These are phyloP conservation scores for Carex scoparia DNA, from an alignment of 176 grass and related monocot genomes.

Conservation along the genomic window DNA sequence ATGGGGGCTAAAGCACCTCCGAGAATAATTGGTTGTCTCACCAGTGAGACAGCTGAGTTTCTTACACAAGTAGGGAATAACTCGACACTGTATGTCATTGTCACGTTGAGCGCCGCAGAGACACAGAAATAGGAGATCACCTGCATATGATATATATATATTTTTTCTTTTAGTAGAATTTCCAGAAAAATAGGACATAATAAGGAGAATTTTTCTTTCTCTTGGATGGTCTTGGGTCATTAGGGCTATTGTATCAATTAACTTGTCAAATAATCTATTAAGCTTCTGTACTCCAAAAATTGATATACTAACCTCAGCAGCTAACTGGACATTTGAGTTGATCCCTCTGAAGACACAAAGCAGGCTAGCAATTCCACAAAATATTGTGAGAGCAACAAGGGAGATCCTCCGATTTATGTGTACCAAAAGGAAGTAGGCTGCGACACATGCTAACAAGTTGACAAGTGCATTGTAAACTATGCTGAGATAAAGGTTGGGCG, in stretches of 20 bases:
- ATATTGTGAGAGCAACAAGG: slow-evolving; percentile 31
- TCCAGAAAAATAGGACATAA: no score
- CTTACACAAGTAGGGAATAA: slow-evolving; percentile 77
- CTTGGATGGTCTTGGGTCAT: background rate
- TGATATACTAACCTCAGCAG: slow-evolving; percentile 21
- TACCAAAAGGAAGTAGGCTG: slow-evolving; percentile 35
- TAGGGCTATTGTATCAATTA: no score
- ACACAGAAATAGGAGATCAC: slow-evolving; percentile 49
- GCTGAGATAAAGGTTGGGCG: slow-evolving; percentile 63
- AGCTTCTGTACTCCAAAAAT: background rate
- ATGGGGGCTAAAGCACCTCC: slow-evolving; percentile 56
- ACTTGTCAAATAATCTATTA: background rate
- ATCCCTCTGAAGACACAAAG: slow-evolving; percentile 34
- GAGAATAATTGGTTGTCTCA: slow-evolving; percentile 56
- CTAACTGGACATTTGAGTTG: slow-evolving; percentile 31
- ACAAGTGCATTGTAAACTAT: slow-evolving; percentile 57
- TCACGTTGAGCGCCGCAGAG: slow-evolving; percentile 51
- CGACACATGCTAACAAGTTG: slow-evolving; percentile 41
- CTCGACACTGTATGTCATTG: slow-evolving; percentile 59
- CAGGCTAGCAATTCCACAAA: slow-evolving; percentile 39
- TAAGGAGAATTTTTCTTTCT: background rate
- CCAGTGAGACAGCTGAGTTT: slow-evolving; percentile 62
- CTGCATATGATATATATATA: background rate
- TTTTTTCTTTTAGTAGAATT: no score
- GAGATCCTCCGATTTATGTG: slow-evolving; percentile 43